Evolutionary conservation across 2,329 filamentous ascomycete genomes (phyloP).

Genomic region (Pyrenochaeta sp.): DNA sequence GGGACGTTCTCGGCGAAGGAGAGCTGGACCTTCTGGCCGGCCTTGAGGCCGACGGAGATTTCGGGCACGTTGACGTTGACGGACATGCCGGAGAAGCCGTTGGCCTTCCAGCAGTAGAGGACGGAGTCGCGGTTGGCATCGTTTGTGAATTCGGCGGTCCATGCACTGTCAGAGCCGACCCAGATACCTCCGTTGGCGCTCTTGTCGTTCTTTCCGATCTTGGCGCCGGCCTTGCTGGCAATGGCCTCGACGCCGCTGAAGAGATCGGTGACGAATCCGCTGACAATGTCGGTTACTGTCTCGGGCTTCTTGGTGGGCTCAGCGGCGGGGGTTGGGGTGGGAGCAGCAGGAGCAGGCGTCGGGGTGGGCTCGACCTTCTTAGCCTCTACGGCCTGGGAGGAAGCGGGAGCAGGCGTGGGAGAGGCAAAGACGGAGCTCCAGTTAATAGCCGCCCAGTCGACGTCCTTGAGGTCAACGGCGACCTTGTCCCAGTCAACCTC

Average conservation of each 20-base stretch:
- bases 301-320: slow-evolving; percentile 8
- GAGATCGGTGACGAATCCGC: slow-evolving; percentile 23
- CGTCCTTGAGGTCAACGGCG: slow-evolving; percentile 32
- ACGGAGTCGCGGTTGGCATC: slow-evolving; percentile 36
- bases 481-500: slow-evolving; percentile 41
- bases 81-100: slow-evolving; percentile 44
- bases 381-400: too few relatives aligned
- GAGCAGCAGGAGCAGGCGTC: too few relatives aligned
- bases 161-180: slow-evolving; percentile 44
- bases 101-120: slow-evolving; percentile 47
- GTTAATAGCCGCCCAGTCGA: slow-evolving; percentile 39
- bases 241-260: slow-evolving; percentile 29
- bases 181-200: slow-evolving; percentile 41
- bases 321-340: slow-evolving; percentile 4
- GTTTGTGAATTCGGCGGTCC: slow-evolving; percentile 49
- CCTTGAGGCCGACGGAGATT: slow-evolving; percentile 51
- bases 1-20: slow-evolving; percentile 49
- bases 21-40: slow-evolving; percentile 46
- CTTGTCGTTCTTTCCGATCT: slow-evolving; percentile 38
- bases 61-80: slow-evolving; percentile 45
- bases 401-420: slow-evolving; percentile 18
- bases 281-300: slow-evolving; percentile 11
- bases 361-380: slow-evolving; percentile 4
- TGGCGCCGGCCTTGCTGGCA: slow-evolving; percentile 25
- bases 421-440: slow-evolving; percentile 30